These are phyloP conservation scores for Orobanche coerulescens DNA, from an alignment of 257 asterid species.

Conservation along the genomic window DNA sequence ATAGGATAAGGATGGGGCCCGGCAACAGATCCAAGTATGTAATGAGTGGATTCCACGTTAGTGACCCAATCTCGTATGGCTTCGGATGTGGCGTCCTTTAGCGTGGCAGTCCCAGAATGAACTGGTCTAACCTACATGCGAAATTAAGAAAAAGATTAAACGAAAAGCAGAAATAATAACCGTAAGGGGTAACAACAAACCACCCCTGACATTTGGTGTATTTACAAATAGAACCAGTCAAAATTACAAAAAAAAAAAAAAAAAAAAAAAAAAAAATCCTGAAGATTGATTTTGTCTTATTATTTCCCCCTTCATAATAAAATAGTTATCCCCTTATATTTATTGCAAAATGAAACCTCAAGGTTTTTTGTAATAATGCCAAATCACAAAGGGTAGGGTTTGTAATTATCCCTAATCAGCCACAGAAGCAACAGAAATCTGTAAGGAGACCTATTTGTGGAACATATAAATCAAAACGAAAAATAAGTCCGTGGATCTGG, in stretches of 20 bases:
- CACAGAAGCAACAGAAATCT: slow-evolving; percentile 12
- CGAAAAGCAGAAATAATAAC: background rate
- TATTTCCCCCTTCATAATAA: too few relatives aligned
- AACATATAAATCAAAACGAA: background rate
- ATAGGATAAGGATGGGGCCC: slow-evolving; percentile 97
- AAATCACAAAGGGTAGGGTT: too few relatives aligned
- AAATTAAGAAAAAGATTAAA: background rate
- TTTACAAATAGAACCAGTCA: too few relatives aligned
- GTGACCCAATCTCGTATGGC: slow-evolving; percentile 97
- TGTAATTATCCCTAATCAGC: too few relatives aligned
- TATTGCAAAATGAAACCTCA: too few relatives aligned
- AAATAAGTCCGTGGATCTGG: background rate
- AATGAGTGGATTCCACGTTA: slow-evolving; percentile 86
- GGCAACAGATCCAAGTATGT: slow-evolving; percentile 88
- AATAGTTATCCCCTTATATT: too few relatives aligned
- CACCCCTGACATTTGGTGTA: too few relatives aligned
- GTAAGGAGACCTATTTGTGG: background rate
- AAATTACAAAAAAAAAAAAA: too few relatives aligned
- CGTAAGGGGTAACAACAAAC: background rate
- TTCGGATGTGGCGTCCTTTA: slow-evolving; percentile 97
- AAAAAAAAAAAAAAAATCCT: too few relatives aligned
- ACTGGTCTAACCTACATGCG: slow-evolving; percentile 70
- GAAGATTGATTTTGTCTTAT: too few relatives aligned
- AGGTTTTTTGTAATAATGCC: too few relatives aligned
- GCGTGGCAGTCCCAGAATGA: slow-evolving; percentile 92